Base-by-base conservation (phyloP, 2,329 filamentous ascomycete species). In the Colletotrichum melonis region DNA sequence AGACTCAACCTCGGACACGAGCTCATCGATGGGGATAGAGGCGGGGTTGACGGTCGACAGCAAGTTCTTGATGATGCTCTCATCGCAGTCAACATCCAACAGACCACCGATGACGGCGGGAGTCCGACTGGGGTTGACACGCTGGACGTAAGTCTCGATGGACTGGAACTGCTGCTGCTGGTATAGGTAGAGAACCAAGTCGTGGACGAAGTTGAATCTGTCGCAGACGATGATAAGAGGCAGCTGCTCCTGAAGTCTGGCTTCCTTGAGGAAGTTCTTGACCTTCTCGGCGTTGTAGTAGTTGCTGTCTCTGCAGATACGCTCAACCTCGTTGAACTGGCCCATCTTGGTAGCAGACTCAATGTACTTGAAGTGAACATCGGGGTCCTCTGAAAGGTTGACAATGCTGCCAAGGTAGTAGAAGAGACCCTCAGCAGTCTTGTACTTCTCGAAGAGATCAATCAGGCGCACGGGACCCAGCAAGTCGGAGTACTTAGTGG, bases 101-200 rank as follows among this genome's bases (percentile, higher is more conserved):
- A 99, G 87, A 46, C 95, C 97, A 78, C 97, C 97, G 77, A 99
- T 91, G 74, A 99, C 97, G 70, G 95, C 94, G 5, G 97, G 97
- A 6, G 97, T 97, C 78, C 97, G 89, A 19, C 93, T 88, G 6
- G 97, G 95, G 85, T 99, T 99, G 78, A 99, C 95, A 57, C 95
- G 93, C 87, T 99, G 97, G 32, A 99, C 97, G 78, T 99, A 99
- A 11, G 97, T 92, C 86, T 99, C 97, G 76, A 99, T 99, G 1
- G 97, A 98, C 86, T 97, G 95, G 90, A 98, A 99, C 81, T 98
- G 96, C 84, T 99, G 96, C 85, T 97, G 97, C 88, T 98, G 97
- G 88, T 99, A 99, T 9, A 99, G 91, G 85, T 97, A 98, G 26
- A 99, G 90, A 57, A 99, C 95, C 80, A 99, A 85, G 80, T 99